Base-by-base conservation (phyloP, 1,139 yeast species). In the Zygosaccharomyces pseudobailii region DNA sequence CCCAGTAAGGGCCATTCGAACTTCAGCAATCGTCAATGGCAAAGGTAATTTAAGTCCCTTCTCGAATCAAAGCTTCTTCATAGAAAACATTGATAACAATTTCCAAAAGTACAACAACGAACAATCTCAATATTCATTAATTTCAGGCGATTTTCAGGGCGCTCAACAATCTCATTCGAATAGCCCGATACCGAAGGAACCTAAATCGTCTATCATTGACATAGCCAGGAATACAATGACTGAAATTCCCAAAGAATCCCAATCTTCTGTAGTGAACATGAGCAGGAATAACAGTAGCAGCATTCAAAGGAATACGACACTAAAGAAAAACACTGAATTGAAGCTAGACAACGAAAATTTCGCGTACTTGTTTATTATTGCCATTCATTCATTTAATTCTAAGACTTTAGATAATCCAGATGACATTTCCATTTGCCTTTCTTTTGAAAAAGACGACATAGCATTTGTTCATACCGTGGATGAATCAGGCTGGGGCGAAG, bases 401-500 rank as follows among this genome's bases (percentile, higher is more conserved):
- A 61, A 78, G 0, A 71, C 88, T 0, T 71, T 88, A 43, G 82
- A 82, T 58, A 72, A 82, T 20, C 77, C 76, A 49, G 78, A 79
- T 54, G 95, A 81, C 63, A 69, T 86, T 2, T 79, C 89, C 0
- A 85, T 88, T 36, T 92, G 97, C 65, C 73, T 92, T 25, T 83
- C 95, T 0, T 90, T 92, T 64, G 80, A 79, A 25, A 84, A 80
- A 57, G 80, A 82, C 52, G 97, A 89, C 58, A 71, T 88, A 49
- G 95, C 92, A 0, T 84, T 88, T 63, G 86, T 92, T 6, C 96
- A 90, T 64, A 80, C 90, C 7, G 80, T 89, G 27, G 97, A 92
- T 66, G 83, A 86, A 46, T 84, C 96, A 17, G 98, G 97, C 2
- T 92, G 98, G 98, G 97, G 96, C 50, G 97, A 92, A 66, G 97